Evolutionary conservation across 805 yeast species (phyloP).

Genomic region (Priceomyces melissophilus): DNA sequence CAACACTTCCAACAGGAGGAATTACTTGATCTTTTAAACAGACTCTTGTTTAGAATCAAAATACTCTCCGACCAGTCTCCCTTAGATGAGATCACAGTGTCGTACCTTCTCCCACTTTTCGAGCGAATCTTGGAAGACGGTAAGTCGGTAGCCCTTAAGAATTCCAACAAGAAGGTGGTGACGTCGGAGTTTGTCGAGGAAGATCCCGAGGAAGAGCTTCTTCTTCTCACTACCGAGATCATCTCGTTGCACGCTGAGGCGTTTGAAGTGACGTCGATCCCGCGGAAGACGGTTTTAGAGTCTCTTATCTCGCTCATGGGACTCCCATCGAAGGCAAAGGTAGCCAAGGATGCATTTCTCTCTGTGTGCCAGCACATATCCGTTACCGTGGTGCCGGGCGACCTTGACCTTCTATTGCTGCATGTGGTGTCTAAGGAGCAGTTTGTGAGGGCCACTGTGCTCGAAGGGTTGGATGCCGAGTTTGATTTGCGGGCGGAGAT

Average conservation of each 20-base stretch:
- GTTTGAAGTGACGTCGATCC: slow-evolving; percentile 64
- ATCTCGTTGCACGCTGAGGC: slow-evolving; percentile 64
- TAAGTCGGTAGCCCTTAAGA: slow-evolving; percentile 50
- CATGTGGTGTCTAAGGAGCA: slow-evolving; percentile 57
- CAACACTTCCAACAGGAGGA: slow-evolving; percentile 49
- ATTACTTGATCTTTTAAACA: slow-evolving; percentile 49
- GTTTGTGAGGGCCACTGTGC: slow-evolving; percentile 73
- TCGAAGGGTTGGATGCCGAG: slow-evolving; percentile 85
- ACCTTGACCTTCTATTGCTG: slow-evolving; percentile 55
- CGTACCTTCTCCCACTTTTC: slow-evolving; percentile 73
- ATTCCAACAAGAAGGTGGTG: slow-evolving; percentile 46
- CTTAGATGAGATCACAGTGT: slow-evolving; percentile 63
- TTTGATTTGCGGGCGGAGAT: slow-evolving; percentile 50
- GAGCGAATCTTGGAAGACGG: slow-evolving; percentile 67
- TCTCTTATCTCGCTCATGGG: slow-evolving; percentile 65
- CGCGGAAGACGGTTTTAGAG: slow-evolving; percentile 61
- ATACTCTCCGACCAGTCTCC: slow-evolving; percentile 70
- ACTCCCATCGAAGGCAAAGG: slow-evolving; percentile 73
- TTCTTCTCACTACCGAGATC: slow-evolving; percentile 72
- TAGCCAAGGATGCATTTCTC: slow-evolving; percentile 78
- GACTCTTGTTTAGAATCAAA: slow-evolving; percentile 73
- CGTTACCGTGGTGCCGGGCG: slow-evolving; percentile 52
- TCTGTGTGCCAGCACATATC: slow-evolving; percentile 77
- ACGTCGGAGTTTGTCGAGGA: slow-evolving; percentile 76
- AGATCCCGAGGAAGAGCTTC: slow-evolving; percentile 84